These are phyloP conservation scores for Spiraea crenata DNA, from an alignment of 331 rosid genomes.

Conservation along the genomic window DNA sequence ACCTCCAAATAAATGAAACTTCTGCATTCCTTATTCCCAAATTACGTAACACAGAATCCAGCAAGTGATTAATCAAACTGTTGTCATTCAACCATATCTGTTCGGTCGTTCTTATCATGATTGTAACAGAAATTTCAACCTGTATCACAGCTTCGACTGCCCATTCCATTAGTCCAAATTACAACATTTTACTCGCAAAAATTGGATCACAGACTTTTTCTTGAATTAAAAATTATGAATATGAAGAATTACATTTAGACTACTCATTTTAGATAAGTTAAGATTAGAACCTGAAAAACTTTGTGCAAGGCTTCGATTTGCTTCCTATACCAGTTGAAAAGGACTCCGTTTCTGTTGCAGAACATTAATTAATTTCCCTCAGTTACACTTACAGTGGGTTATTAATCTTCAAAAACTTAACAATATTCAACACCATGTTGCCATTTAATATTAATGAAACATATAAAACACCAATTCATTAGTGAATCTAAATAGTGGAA, in stretches of 20 bases:
- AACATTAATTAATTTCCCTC: slow-evolving; percentile 76
- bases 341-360: slow-evolving; percentile 88
- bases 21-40: slow-evolving; percentile 42
- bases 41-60: slow-evolving; percentile 42
- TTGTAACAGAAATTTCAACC: slow-evolving; percentile 55
- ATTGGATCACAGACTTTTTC: slow-evolving; percentile 25
- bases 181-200: slow-evolving; percentile 39
- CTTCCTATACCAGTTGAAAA: slow-evolving; percentile 85
- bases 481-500: background rate
- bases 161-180: slow-evolving; percentile 62
- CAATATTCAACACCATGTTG: slow-evolving; percentile 35
- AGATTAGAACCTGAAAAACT: slow-evolving; percentile 99
- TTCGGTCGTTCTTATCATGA: slow-evolving; percentile 62
- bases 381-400: slow-evolving; percentile 52
- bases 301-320: slow-evolving; percentile 99
- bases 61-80: slow-evolving; percentile 46
- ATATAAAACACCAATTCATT: slow-evolving; percentile 10
- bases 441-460: slow-evolving; percentile 14
- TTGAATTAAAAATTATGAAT: slow-evolving; percentile 37
- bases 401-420: slow-evolving; percentile 42
- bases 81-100: slow-evolving; percentile 59
- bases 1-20: slow-evolving; percentile 33
- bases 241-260: slow-evolving; percentile 43
- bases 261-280: slow-evolving; percentile 68
- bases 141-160: slow-evolving; percentile 65